These are phyloP conservation scores for Jasminum sambac DNA, from an alignment of 257 asterid species.

Conservation along the genomic window DNA sequence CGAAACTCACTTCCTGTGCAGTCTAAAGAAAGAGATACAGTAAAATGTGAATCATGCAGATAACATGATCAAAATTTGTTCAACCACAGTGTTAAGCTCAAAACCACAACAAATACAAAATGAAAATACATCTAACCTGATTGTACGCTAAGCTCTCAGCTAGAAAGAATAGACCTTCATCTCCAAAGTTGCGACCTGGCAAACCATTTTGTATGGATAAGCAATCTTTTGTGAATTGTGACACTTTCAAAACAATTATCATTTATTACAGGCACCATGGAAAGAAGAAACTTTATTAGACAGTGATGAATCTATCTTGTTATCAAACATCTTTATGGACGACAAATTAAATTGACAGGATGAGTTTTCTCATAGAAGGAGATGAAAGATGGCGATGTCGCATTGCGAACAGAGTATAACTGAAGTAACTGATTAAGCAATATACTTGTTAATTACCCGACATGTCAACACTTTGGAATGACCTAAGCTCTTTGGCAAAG, in stretches of 20 bases:
- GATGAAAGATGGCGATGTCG: neutral
- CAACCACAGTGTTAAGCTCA: constrained; percentile 11
- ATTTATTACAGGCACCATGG: neutral
- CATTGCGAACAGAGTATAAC: neutral
- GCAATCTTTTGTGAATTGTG: constrained; percentile 22
- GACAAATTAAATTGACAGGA: neutral
- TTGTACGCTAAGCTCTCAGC: constrained; percentile 97
- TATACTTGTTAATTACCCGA: constrained; percentile 56
- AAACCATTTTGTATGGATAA: constrained; percentile 36
- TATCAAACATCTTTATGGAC: neutral
- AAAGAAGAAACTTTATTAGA: neutral
- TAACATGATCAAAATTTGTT: constrained; percentile 19
- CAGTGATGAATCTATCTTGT: neutral
- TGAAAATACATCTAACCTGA: constrained; percentile 45
- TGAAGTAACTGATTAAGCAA: constrained; percentile 16
- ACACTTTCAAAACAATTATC: constrained; percentile 1
- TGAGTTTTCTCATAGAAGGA: neutral
- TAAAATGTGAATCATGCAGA: constrained; percentile 17
- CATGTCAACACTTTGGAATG: constrained; percentile 76
- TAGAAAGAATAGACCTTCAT: constrained; percentile 84
- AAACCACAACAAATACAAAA: neutral
- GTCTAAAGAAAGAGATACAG: constrained; percentile 49
- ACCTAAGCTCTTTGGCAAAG: constrained; percentile 87
- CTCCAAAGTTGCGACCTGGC: constrained; percentile 85
- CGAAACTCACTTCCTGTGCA: constrained; percentile 92